A percentile compares a stretch with the other conserved stretches of the same genome.
These are phyloP conservation scores for Barbatosphaeria neglecta DNA, from an alignment of 495 filamentous ascomycete genomes.

Conservation along the genomic window DNA sequence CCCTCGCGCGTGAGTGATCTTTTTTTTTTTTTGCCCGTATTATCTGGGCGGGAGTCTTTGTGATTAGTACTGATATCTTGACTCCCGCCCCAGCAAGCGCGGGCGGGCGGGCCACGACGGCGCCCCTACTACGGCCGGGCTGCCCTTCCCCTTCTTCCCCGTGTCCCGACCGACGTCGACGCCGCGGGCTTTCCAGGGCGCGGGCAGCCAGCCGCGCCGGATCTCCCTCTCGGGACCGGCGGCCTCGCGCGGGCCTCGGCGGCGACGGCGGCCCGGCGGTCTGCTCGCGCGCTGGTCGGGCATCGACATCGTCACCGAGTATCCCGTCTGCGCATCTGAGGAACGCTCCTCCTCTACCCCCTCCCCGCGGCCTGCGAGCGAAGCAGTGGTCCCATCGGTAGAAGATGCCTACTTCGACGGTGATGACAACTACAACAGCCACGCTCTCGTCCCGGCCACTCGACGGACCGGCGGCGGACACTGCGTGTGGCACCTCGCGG, in stretches of 20 bases:
- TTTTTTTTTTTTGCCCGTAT: no score
- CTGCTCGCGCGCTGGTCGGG: constrained; percentile 3
- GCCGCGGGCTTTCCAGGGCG: not conserved
- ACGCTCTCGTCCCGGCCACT: not conserved
- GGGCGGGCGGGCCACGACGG: no score
- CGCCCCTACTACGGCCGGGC: no score
- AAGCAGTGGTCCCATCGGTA: not conserved
- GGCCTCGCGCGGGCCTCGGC: not conserved
- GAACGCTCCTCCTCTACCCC: not conserved
- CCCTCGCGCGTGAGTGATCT: constrained; percentile 2
- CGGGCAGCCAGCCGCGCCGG: not conserved
- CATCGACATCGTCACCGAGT: constrained; percentile 2
- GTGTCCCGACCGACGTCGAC: not conserved
- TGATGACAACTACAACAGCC: not conserved
- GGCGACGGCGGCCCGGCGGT: not conserved
- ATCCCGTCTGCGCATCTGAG: not conserved
- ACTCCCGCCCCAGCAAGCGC: no score
- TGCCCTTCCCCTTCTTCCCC: not conserved
- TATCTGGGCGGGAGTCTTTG: not conserved
- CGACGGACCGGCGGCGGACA: not conserved
- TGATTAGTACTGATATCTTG: not conserved
- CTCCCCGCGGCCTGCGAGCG: not conserved
- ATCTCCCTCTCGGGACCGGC: not conserved
- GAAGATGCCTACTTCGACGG: not conserved
- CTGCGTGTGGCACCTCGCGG: constrained; percentile 3